Evolutionary conservation across 2,329 filamentous ascomycete genomes (phyloP), one percentile per base, ranked within the genome.

Genomic region (Mycogone perniciosa): DNA sequence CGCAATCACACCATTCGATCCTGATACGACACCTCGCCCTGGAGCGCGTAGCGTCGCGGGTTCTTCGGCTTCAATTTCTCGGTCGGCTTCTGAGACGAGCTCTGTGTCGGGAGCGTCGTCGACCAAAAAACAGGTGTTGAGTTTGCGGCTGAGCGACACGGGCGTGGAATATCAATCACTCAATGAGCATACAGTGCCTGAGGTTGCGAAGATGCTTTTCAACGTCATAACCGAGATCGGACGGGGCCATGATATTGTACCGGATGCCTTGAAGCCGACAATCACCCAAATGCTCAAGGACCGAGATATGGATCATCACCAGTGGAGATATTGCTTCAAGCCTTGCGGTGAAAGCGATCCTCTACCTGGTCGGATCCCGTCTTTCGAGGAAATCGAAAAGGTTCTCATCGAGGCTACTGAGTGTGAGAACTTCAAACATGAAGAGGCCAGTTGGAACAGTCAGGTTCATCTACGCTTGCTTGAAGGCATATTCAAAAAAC

Each of bases 321-420:
- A 30, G 41, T 48, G 30, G 31, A 9, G 11, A 4, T 35, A 48
- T 30, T 42, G 6, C 31, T 48, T 42, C 4, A 42, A 29, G 3
- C 11, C 46, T 34, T 10, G 4, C 3, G 30, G 33, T 3, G 4
- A 20, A 4, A 27, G 13, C 10, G 39, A 48, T 11, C 6, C 27
- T 31, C 10, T 48, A 8, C 46, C 46, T 20, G 46, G 46, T 31
- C 46, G 8, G 31, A 37, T 48, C 7, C 46, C 46, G 2, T 43
- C 39, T 30, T 10, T 43, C 13, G 31, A 35, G 8, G 20, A 48
- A 8, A 8, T 43, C 5, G 7, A 48, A 6, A 26, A 5, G 9
- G 27, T 48, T 8, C 3, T 48, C 7, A 6, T 6, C 20, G n/a
- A 1, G 26, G 26, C 39, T 30, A 30, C 8, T 2, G n/a, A 27